phyloP scores from a whole-genome alignment of 768 basidiomycete genomes.

The Termitomyces bulborhizus region DNA sequence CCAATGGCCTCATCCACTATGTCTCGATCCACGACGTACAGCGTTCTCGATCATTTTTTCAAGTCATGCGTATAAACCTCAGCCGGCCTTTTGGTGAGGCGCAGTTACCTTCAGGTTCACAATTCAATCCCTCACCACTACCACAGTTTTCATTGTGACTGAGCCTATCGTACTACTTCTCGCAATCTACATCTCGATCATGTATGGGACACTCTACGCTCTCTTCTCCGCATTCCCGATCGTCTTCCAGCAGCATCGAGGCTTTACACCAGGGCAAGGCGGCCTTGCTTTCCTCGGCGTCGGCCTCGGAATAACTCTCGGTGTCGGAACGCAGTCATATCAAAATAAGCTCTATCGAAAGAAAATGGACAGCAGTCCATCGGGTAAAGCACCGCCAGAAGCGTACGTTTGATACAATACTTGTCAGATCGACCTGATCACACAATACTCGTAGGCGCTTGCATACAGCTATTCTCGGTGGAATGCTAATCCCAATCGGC shows the following conservation, averaged over 20 bases:
- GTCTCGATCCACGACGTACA: constrained; percentile 44
- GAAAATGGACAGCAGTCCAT: constrained; percentile 40
- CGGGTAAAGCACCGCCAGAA: constrained; percentile 53
- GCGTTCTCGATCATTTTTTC: constrained; percentile 33
- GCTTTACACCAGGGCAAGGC: constrained; percentile 46
- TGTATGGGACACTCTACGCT: constrained; percentile 59
- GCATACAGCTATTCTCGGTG: constrained; percentile 51
- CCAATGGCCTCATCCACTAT: constrained; percentile 35
- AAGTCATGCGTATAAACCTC: constrained; percentile 43
- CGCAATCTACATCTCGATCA: constrained; percentile 53
- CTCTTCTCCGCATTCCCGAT: constrained; percentile 60
- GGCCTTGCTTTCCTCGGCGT: constrained; percentile 63
- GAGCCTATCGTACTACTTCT: constrained; percentile 60
- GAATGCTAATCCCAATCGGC: constrained; percentile 46
- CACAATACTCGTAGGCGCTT: constrained; percentile 35
- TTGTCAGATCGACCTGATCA: not conserved
- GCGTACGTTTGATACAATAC: constrained; percentile 29
- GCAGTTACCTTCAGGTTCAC: constrained; percentile 2
- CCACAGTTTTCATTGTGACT: constrained; percentile 47
- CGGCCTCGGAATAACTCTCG: constrained; percentile 49
- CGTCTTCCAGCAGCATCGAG: constrained; percentile 47
- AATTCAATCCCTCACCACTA: not conserved
- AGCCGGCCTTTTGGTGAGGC: constrained; percentile 48
- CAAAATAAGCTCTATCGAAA: constrained; percentile 48
- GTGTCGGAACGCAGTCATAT: constrained; percentile 44